Evolutionary conservation across 306 rosid species (phyloP), one percentile per base, ranked within the genome.

Genomic region (Rosa persica): DNA sequence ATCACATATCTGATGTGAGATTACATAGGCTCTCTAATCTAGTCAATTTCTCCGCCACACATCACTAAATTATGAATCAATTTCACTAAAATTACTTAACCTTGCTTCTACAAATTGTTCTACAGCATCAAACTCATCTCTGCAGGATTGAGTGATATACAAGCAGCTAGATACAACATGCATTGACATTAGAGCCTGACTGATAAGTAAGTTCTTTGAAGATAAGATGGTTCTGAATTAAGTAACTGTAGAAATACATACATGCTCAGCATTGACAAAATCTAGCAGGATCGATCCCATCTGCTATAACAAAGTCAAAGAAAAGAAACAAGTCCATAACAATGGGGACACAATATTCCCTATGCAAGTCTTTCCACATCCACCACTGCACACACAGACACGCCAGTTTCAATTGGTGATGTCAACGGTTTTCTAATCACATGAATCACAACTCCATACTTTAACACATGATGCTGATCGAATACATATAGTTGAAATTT

Each of bases 71-170:
- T 52, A 52, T 19, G 58, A 19, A 17, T 52, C 23, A 7, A 52
- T 9, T 52, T 6, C 23, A 5, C 23, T 52, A 51, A 48, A 51
- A 1, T 51, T 17, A 51, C 57, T 51, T 17, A 5, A 51, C 57
- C 22, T 22, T 80, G 93, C 83, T 79, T 89, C 97, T 38, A 85
- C 84, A 12, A 90, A 88, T 83, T 83, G 91, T 64, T 92, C 93
- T 69, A 77, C 81, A 38, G 92, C 92, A 74, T 79, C 72, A 84
- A 94, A 90, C 83, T 94, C 93, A 86, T 80, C 72, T 86, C 96
- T 88, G 89, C 79, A 84, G 73, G 70, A 80, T 42, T 80, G 54
- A 75, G 73, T 49, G 55, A 55, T 79, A 76, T 16, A 3, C 12
- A 13, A 3, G 34, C 19, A 27, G n/a, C n/a, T n/a, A n/a, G 54